Base-by-base conservation (phyloP, 495 filamentous ascomycete genomes). In the Pyrenopolyporus hunteri region DNA sequence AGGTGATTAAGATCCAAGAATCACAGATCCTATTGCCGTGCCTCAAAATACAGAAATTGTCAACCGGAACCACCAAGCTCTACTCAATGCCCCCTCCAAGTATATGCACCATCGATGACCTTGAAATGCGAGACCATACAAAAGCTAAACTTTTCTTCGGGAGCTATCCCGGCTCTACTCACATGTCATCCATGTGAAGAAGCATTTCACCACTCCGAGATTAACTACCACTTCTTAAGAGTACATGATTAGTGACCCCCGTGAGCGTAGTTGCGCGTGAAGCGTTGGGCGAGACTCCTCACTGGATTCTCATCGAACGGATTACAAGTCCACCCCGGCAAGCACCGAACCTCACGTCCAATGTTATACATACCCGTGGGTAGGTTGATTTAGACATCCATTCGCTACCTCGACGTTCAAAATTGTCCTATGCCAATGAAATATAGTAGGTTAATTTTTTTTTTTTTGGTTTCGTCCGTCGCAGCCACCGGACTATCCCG, bases 191-290 rank as follows among this genome's bases (percentile, higher is more conserved):
- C 44, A 31, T 49, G 44, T 32, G 50, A 61, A 61, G 44, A 55
- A 51, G 44, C 54, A 28, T 40, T 29, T 28, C 26, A 5, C 16
- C 19, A 50, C 50, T 52, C 44, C 50, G 23, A 51, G 31, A 50
- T 51, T 52, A 47, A 40, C 51, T 58, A 45, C 51, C 54, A 57
- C 51, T 54, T 49, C 37, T 19, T 65, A 59, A 65, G 56, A 59
- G 51, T 65, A 66, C 63, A 66, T 57, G 50, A 66, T 66, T 66
- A 65, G 45, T 45, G 40, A 60, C 56, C 16, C 35, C 46, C 51
- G 50, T 56, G 46, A 52, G 57, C 62, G 31, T 54, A 60, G 29
- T 42, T 49, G 48, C 49, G 43, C 49, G 61, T 50, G 49, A 49
- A 50, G 43, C 37, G 28, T 50, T 35, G 19, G 31, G 40, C 32